Percentiles rank a stretch among this genome's conserved stretches.
Evolutionary conservation across 129 eudicot genomes (phyloP).

Genomic region (Flaveria trinervia): DNA sequence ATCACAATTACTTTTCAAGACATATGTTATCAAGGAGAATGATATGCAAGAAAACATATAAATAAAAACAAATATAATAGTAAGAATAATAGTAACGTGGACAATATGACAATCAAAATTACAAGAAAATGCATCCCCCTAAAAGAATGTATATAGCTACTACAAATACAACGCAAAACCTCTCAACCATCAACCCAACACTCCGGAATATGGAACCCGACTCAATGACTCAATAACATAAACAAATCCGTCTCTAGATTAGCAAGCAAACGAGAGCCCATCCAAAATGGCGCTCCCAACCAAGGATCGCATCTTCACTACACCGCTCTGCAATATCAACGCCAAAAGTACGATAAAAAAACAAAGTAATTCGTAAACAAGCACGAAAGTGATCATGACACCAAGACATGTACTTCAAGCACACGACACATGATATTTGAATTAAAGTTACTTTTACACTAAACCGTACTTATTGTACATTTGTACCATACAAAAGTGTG

Average conservation of each 20-base stretch:
- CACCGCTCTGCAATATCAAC: slow-evolving; percentile 55
- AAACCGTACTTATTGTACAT: no score
- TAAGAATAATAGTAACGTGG: slow-evolving; percentile 11
- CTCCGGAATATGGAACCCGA: slow-evolving; percentile 14
- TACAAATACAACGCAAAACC: slow-evolving; percentile 34
- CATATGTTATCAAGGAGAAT: neutral
- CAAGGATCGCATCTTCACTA: slow-evolving; percentile 45
- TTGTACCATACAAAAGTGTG: no score
- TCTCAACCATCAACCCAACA: slow-evolving; percentile 23
- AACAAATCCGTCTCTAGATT: slow-evolving; percentile 31
- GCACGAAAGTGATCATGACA: neutral
- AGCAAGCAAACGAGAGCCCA: slow-evolving; percentile 43
- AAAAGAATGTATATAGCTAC: slow-evolving; percentile 43
- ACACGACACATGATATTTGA: neutral
- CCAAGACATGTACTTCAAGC: neutral
- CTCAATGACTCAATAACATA: slow-evolving; percentile 4
- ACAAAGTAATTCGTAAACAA: neutral
- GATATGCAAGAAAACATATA: slow-evolving; percentile 5
- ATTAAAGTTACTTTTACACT: no score
- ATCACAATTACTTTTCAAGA: neutral
- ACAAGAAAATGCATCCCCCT: slow-evolving; percentile 38
- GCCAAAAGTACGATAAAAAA: slow-evolving; percentile 4
- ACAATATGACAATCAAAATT: slow-evolving; percentile 34
- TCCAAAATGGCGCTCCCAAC: slow-evolving; percentile 50
- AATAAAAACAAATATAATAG: slow-evolving; percentile 31